Percentiles rank a stretch among this genome's conserved stretches.
Evolutionary conservation across 2,329 filamentous ascomycete species (phyloP).

Genomic region (Fusarium sacchari): DNA sequence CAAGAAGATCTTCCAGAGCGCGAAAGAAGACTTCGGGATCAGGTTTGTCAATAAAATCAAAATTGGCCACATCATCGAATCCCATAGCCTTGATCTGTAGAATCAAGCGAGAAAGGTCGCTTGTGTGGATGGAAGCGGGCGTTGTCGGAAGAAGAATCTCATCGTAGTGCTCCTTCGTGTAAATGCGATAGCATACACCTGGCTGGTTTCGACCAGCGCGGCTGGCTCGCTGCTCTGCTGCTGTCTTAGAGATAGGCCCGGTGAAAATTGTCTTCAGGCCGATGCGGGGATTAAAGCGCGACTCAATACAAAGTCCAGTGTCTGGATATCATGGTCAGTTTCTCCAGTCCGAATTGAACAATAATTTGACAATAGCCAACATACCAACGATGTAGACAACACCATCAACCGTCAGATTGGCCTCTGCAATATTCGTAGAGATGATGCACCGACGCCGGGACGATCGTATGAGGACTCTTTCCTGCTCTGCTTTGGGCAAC

Average conservation of each 20-base stretch:
- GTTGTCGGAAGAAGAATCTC: conserved; percentile 95
- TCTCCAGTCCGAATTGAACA: background rate
- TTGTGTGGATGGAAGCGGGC: conserved; percentile 93
- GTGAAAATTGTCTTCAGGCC: conserved; percentile 78
- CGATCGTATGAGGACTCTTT: conserved; percentile 89
- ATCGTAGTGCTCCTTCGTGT: conserved; percentile 89
- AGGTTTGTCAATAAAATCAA: conserved; percentile 98
- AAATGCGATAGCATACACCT: conserved; percentile 93
- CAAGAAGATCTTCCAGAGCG: conserved; percentile 77
- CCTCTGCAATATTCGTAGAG: conserved; percentile 97
- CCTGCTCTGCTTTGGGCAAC: conserved; percentile 88
- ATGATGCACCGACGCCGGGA: conserved; percentile 91
- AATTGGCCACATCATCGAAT: conserved; percentile 95
- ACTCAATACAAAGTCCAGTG: background rate
- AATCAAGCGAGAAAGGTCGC: conserved; percentile 91
- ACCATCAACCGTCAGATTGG: conserved; percentile 94
- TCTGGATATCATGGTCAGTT: background rate
- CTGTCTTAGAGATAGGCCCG: conserved; percentile 93
- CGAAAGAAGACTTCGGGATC: conserved; percentile 93
- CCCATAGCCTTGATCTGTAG: conserved; percentile 99
- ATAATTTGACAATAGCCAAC: conserved; percentile 62
- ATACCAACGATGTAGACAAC: conserved; percentile 73
- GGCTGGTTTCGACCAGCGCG: conserved; percentile 92
- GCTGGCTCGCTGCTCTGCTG: conserved; percentile 92
- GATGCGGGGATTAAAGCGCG: background rate